These are phyloP conservation scores for Entamoeba dispar DNA, from an alignment of 208 protist species.

Conservation along the genomic window DNA sequence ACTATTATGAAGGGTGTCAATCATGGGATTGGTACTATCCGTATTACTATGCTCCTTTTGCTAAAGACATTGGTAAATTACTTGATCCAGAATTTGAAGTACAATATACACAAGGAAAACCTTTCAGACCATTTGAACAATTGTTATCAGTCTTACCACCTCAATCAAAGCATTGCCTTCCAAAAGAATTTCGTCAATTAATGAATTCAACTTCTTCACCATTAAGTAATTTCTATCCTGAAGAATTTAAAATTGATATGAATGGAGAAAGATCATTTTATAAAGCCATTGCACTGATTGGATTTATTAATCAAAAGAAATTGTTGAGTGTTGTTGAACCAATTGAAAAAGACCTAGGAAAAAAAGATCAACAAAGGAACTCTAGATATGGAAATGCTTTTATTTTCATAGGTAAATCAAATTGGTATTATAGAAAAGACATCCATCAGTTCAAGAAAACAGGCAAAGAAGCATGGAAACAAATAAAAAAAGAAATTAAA, in stretches of 20 bases:
- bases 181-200: constrained; percentile 40
- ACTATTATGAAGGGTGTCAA: constrained; percentile 85
- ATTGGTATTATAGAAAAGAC: not conserved
- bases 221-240: constrained; percentile 83
- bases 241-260: constrained; percentile 70
- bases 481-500: too few relatives aligned
- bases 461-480: too few relatives aligned
- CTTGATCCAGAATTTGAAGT: not conserved
- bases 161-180: constrained; percentile 48
- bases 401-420: not conserved
- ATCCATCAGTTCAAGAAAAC: too few relatives aligned
- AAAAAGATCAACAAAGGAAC: not conserved
- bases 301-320: constrained; percentile 53
- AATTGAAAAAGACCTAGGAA: not conserved
- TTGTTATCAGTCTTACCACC: constrained; percentile 78
- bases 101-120: constrained; percentile 34
- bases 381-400: not conserved
- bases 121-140: constrained; percentile 76
- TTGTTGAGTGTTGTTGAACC: not conserved
- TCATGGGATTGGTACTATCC: constrained; percentile 90
- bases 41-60: constrained; percentile 89
- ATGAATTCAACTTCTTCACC: constrained; percentile 41
- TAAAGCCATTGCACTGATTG: constrained; percentile 49
- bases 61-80: constrained; percentile 44
- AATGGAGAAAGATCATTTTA: constrained; percentile 74